Conservation (phyloP, 2,329 filamentous ascomycete genomes). For the Xylariales sp. region DNA sequence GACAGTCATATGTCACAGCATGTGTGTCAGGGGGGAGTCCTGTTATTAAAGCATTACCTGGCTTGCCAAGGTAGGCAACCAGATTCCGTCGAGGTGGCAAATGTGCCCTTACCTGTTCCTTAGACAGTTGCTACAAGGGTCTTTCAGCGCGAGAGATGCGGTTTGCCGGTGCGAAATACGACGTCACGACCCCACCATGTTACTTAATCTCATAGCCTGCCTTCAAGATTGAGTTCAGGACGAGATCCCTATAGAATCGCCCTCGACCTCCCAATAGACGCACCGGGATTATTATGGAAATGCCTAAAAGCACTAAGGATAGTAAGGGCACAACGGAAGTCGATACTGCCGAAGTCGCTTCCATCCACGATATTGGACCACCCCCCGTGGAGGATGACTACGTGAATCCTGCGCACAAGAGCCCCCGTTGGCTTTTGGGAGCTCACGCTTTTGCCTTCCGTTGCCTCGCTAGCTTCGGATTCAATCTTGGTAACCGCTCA, state of each 20-base stretch:
- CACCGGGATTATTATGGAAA: constrained; percentile 15
- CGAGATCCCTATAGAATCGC: constrained; percentile 31
- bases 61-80: neutral
- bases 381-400: constrained; percentile 42
- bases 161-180: constrained; percentile 10
- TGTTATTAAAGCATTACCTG: neutral
- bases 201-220: constrained; percentile 5
- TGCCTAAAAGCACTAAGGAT: constrained; percentile 21
- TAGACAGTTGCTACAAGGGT: constrained; percentile 1
- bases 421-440: constrained; percentile 45
- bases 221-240: constrained; percentile 26
- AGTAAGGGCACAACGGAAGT: constrained; percentile 22
- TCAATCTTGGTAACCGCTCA: constrained; percentile 41
- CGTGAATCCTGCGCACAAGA: constrained; percentile 43
- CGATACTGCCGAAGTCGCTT: constrained; percentile 29
- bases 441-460: constrained; percentile 45
- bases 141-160: neutral
- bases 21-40: neutral
- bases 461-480: constrained; percentile 40
- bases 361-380: constrained; percentile 40
- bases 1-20: neutral
- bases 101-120: neutral
- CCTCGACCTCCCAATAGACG: constrained; percentile 28
- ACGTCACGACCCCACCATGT: constrained; percentile 14
- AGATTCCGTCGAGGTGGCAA: neutral